Evolutionary conservation across 2,329 filamentous ascomycete species (phyloP).

Genomic region (Dothideomycetes sp.): DNA sequence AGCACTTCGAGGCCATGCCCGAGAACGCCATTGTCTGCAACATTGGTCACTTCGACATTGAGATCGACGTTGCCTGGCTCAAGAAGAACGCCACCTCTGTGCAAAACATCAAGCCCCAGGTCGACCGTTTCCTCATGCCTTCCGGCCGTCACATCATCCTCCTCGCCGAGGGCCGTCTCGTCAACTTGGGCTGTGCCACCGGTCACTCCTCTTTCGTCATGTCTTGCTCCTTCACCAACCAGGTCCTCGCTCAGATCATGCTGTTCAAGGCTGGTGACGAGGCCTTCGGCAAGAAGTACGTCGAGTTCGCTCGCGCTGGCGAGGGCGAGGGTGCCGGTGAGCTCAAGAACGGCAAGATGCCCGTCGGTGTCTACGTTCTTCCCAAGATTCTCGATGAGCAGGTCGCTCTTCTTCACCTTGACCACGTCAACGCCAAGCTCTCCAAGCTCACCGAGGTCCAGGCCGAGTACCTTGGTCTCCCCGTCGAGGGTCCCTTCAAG

Average conservation of each 20-base stretch:
- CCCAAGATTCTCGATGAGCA: conserved; percentile 99
- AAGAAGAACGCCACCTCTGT: conserved; percentile 91
- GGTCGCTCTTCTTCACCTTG: conserved; percentile 87
- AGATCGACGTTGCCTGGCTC: conserved; percentile 99
- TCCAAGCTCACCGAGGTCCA: conserved; percentile 76
- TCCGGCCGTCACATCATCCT: conserved; percentile 96
- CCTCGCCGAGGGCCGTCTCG: conserved; percentile 93
- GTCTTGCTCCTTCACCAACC: conserved; percentile 99
- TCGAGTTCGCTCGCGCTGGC: conserved; percentile 65
- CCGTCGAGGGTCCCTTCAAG: conserved; percentile 89
- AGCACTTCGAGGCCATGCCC: conserved; percentile 89
- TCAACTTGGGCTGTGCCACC: conserved; percentile 98
- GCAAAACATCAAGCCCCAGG: conserved; percentile 99
- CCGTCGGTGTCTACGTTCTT: conserved; percentile 86
- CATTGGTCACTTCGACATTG: conserved; percentile 99
- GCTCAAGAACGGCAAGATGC: conserved; percentile 68
- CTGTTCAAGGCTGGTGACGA: conserved; percentile 87
- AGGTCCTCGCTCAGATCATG: conserved; percentile 98
- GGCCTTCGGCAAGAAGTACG: conserved; percentile 84
- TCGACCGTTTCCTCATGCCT: conserved; percentile 93
- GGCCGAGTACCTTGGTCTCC: conserved; percentile 88
- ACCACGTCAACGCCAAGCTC: conserved; percentile 90
- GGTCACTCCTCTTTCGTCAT: conserved; percentile 99
- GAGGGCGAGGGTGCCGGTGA: conserved; percentile 26
- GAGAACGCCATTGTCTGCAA: conserved; percentile 99